Evolutionary conservation across 2,329 filamentous ascomycete genomes (phyloP).

Genomic region (Mollisiaceae sp.): DNA sequence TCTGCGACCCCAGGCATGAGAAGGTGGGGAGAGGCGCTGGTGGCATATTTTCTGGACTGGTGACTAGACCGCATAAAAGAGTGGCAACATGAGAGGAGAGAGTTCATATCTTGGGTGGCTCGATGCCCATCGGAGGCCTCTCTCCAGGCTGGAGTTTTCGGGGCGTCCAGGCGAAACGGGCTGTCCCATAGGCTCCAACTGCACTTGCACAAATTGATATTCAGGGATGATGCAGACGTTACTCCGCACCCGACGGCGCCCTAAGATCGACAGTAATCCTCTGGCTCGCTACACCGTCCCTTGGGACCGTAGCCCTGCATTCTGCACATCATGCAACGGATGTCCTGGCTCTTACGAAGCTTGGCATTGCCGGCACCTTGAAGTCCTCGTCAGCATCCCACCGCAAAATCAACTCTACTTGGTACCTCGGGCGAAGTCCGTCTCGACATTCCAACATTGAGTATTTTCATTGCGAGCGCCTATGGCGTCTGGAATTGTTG

Average conservation of each 20-base stretch:
- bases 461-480: neutral
- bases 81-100: neutral
- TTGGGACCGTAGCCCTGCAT: neutral
- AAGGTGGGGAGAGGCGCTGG: constrained; percentile 2
- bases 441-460: neutral
- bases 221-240: constrained; percentile 18
- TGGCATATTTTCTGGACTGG: constrained; percentile 12
- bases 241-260: constrained; percentile 10
- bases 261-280: neutral
- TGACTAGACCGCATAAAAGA: constrained; percentile 12
- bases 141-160: constrained; percentile 1
- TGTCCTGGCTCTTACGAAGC: neutral
- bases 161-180: neutral
- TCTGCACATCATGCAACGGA: constrained; percentile 8
- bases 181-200: constrained; percentile 13
- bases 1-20: constrained; percentile 7
- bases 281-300: neutral
- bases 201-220: neutral
- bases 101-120: constrained; percentile 6
- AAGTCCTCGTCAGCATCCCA: neutral
- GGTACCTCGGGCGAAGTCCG: neutral
- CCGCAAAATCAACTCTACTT: neutral
- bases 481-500: neutral
- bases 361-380: neutral
- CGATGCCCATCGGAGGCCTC: neutral